Percentiles rank a stretch among this genome's conserved stretches.
phyloP scores from a whole-genome alignment of 2,329 filamentous ascomycete genomes.

The Sporothrix brunneoviolacea region DNA sequence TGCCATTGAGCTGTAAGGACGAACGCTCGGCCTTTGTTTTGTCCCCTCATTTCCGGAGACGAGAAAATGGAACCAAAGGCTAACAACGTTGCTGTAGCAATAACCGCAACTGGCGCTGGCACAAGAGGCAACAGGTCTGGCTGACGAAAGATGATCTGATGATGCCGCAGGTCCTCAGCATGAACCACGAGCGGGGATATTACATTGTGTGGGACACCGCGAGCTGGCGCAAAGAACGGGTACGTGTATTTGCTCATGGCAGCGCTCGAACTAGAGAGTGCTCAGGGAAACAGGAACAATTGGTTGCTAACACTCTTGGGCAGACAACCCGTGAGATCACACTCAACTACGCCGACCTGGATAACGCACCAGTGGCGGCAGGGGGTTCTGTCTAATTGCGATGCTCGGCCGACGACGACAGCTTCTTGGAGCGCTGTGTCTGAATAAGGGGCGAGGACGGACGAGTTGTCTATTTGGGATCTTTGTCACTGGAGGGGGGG shows the following conservation, averaged over 20 bases:
- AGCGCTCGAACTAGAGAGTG: not conserved
- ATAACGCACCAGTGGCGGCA: constrained; percentile 32
- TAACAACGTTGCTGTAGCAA: constrained; percentile 35
- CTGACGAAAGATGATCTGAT: constrained; percentile 62
- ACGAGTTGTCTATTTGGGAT: not conserved
- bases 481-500: too few species aligned
- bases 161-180: constrained; percentile 53
- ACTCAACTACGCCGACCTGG: constrained; percentile 55
- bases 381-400: not conserved
- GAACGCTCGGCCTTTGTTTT: too few species aligned
- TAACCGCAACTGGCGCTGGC: constrained; percentile 61
- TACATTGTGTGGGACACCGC: constrained; percentile 60
- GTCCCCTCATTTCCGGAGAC: not conserved
- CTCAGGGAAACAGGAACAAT: not conserved
- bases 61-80: constrained; percentile 1
- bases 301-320: not conserved
- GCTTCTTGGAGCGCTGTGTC: not conserved
- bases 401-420: not conserved
- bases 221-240: constrained; percentile 57
- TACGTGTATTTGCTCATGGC: constrained; percentile 33
- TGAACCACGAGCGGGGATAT: constrained; percentile 56
- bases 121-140: constrained; percentile 61
- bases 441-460: too few species aligned
- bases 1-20: constrained; percentile 54
- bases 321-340: constrained; percentile 43